phyloP scores from a whole-genome alignment of 495 filamentous ascomycete species.

The Trichoderma asperelloides region DNA sequence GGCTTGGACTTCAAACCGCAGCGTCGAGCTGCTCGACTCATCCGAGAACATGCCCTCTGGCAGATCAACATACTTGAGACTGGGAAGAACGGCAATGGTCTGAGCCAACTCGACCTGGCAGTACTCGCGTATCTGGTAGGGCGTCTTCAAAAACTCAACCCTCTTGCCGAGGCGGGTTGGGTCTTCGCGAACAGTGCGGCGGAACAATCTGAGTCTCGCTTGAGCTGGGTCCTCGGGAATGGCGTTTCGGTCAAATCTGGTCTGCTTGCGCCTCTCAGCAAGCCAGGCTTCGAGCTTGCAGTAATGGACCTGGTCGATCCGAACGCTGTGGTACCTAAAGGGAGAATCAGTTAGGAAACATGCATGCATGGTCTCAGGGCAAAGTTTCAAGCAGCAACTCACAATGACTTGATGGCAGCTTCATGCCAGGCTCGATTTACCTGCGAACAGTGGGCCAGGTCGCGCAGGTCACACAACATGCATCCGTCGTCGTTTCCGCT shows the following conservation, averaged over 20 bases:
- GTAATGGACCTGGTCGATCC: conserved; percentile 92
- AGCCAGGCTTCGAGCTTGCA: conserved; percentile 78
- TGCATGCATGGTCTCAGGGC: not conserved
- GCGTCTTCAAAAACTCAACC: conserved; percentile 74
- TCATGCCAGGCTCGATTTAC: conserved; percentile 66
- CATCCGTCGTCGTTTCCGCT: conserved; percentile 77
- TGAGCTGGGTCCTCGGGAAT: conserved; percentile 70
- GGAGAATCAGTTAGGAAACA: conserved; percentile 12
- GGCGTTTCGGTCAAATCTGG: conserved; percentile 64
- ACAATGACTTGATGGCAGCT: conserved; percentile 51
- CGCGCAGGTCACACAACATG: conserved; percentile 91
- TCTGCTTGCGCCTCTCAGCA: conserved; percentile 64
- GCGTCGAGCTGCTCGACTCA: conserved; percentile 59
- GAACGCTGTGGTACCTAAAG: conserved; percentile 73
- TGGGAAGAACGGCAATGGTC: conserved; percentile 74
- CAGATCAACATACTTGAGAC: conserved; percentile 83
- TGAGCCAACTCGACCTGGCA: conserved; percentile 77
- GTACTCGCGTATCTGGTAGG: conserved; percentile 94
- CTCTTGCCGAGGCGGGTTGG: conserved; percentile 49
- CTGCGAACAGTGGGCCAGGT: conserved; percentile 69
- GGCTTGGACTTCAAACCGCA: conserved; percentile 76
- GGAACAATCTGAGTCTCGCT: conserved; percentile 66
- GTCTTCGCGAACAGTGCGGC: conserved; percentile 69
- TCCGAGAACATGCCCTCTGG: conserved; percentile 80
- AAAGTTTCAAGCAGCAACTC: conserved; percentile 20